Base-by-base conservation (phyloP, 176 grass and related monocot genomes). In the Poa pratensis region DNA sequence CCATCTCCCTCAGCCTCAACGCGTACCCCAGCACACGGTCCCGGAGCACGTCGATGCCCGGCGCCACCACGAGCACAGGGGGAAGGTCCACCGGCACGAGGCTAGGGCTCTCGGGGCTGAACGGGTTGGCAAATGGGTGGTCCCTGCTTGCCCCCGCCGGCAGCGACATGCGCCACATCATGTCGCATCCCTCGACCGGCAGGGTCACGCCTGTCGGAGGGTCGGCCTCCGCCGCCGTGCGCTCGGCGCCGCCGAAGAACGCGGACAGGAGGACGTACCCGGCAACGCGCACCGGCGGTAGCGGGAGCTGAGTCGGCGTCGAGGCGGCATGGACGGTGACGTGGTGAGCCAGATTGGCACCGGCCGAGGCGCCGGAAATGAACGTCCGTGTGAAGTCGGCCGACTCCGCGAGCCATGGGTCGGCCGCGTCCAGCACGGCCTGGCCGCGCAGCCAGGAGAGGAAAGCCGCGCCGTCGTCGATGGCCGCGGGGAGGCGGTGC, bases 101-200 rank as follows among this genome's bases (percentile, higher is more conserved):
- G 20, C 0, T 7, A 0, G 81, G 73, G 81, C 89, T 88, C 7
- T 75, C 82, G 22, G 78, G 89, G 3, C 87, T 89, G 45, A 96
- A 93, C 27, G 91, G 91, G 77, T 96, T 93, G 10, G 73, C 74
- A 5, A 91, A 1, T 9, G 91, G 94, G 19, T 96, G 89, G 59
- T 96, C 94, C 60, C 79, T 82, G 6, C 60, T 93, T 1, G 78
- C 77, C 9, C 78, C 89, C 2, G 2, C 45, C 7, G 94, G 94
- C 32, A 96, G 81, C 16, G 91, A 61, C 16, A 96, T 58, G 53
- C 89, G 85, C 94, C 94, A 96, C 24, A 86, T 57, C 62, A 62
- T 75, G 85, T 91, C 89, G 45, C 74, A 78, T 24, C 85, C 61
- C 23, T 93, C 81, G 37, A 43, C 50, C 30, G 73, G 82, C 20